Evolutionary conservation across 2,329 filamentous ascomycete genomes (phyloP).

Genomic region (Hymenoscyphus fraxineus): DNA sequence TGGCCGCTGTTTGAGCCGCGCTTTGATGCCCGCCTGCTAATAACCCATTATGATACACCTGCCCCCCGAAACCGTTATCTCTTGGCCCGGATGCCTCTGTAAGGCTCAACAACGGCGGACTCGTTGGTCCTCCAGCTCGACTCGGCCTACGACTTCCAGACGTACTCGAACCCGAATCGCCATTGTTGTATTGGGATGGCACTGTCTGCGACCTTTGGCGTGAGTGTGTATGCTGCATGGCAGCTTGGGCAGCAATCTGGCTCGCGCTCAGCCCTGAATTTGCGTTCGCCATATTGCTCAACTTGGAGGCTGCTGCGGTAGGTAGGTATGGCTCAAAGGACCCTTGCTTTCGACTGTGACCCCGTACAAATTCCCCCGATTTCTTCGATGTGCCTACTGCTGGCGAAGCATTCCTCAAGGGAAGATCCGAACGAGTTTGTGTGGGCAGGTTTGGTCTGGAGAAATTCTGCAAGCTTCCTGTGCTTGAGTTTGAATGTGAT

Average conservation of each 20-base stretch:
- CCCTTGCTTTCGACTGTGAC: slow-evolving; percentile 69
- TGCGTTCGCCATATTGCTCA: slow-evolving; percentile 31
- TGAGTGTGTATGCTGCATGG: slow-evolving; percentile 55
- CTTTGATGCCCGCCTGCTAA: slow-evolving; percentile 54
- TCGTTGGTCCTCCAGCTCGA: slow-evolving; percentile 46
- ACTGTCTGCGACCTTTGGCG: slow-evolving; percentile 74
- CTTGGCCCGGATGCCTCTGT: slow-evolving; percentile 62
- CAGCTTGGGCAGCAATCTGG: slow-evolving; percentile 76
- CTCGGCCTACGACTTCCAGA: slow-evolving; percentile 31
- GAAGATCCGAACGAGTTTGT: slow-evolving; percentile 23
- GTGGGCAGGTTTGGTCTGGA: slow-evolving; percentile 46
- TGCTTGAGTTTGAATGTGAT: slow-evolving; percentile 46
- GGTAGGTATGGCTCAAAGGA: slow-evolving; percentile 73
- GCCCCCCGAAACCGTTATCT: slow-evolving; percentile 49
- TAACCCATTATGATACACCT: slow-evolving; percentile 57
- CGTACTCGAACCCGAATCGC: slow-evolving; percentile 23
- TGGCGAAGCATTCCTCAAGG: slow-evolving; percentile 39
- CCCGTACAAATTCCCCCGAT: slow-evolving; percentile 33
- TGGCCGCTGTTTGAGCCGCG: slow-evolving; percentile 68
- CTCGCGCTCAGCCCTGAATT: slow-evolving; percentile 55
- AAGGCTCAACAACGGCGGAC: slow-evolving; percentile 59
- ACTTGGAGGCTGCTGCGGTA: slow-evolving; percentile 44
- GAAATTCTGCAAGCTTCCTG: slow-evolving; percentile 50
- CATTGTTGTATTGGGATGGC: slow-evolving; percentile 44
- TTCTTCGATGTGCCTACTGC: slow-evolving; percentile 40